Base-by-base conservation (phyloP, 2,329 filamentous ascomycete genomes). In the Fusarium poae region DNA sequence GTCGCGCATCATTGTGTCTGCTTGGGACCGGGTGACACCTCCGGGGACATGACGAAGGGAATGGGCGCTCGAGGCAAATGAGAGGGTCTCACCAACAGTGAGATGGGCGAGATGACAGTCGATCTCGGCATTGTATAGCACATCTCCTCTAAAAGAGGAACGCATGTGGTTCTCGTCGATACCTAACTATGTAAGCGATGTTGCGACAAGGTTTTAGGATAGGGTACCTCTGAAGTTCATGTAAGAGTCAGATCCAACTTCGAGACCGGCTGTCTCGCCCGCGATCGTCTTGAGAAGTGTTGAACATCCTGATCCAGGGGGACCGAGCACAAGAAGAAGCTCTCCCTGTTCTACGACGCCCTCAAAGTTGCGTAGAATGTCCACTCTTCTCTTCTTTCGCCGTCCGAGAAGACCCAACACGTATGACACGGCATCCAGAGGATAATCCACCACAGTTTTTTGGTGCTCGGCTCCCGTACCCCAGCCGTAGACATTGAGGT, bases 41-140 rank as follows among this genome's bases (percentile, higher is more conserved):
- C 67, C 65, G 0, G 68, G 72, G 6, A 88, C 79, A 20, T 90
- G 88, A 2, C 86, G 84, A 0, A 88, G 89, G 0, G 89, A 89
- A 55, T 87, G 80, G 0, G 87, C 87, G 70, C 86, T 84, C 2
- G 90, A 80, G 0, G 90, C 89, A 75, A 92, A 92, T 16, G 82
- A 80, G 1, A 92, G 77, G 0, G 89, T 92, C 59, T 90, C 83
- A 21, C 86, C 85, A 13, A 92, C 90, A 2, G 87, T 90, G n/a
- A 92, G 78, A 3, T 88, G 87, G 2, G 90, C 85, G 60, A 91
- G 91, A 74, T 91, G 89, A 0, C 88, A 79, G 72, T 91, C 89
- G 46, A 77, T 75, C 74, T 92, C 90, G 1, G 89, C 86, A 60
- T 90, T 90, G 75, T 91, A 91, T 13, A 91, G 80, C 4, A 89